Base-by-base conservation (phyloP, 176 grass and related monocot genomes). In the Miscanthus lutarioriparius region DNA sequence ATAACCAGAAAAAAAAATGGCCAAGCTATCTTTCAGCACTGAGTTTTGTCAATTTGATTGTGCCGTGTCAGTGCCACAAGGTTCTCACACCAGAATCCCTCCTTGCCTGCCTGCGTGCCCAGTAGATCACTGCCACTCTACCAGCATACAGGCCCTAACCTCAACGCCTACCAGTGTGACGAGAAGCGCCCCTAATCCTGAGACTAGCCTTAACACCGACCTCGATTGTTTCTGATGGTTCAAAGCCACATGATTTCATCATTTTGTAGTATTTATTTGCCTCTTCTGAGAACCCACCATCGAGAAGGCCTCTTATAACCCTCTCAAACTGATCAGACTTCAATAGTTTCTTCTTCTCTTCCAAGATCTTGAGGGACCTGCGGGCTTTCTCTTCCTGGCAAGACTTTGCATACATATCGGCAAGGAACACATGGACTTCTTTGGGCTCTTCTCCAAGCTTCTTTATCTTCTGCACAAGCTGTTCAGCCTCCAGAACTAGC, bases 341-440 rank as follows among this genome's bases (percentile, higher is more conserved):
- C 80, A 98, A 77, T 35, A 88, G 45, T 68, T 63, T 62, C 70
- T 92, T 95, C 87, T 89, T 95, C 35, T 85, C 85, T 26, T 95
- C 93, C 73, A 98, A 85, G 64, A 98, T 72, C 91, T 90, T 98
- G 49, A 95, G 83, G 49, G 89, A 91, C 54, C 78, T 91, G 64
- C 77, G 91, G 76, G 82, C 74, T 82, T 92, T 95, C 49, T 87
- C 76, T 65, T 87, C 89, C 45, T 84, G 83, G 1, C 22, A 65
- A 54, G 82, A 88, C 77, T 83, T 92, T 11, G 92, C 87, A 23
- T 97, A 97, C 89, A 94, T 94, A 79, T 77, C 81, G 19, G 89
- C 94, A 70, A 97, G 92, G 49, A 84, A 88, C 51, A 97, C 82
- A 87, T 93, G 93, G 26, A 98, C 71, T 77, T 98, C 89, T 59